Evolutionary conservation across 2,329 filamentous ascomycete species (phyloP).

Genomic region (Apiospora hydei): DNA sequence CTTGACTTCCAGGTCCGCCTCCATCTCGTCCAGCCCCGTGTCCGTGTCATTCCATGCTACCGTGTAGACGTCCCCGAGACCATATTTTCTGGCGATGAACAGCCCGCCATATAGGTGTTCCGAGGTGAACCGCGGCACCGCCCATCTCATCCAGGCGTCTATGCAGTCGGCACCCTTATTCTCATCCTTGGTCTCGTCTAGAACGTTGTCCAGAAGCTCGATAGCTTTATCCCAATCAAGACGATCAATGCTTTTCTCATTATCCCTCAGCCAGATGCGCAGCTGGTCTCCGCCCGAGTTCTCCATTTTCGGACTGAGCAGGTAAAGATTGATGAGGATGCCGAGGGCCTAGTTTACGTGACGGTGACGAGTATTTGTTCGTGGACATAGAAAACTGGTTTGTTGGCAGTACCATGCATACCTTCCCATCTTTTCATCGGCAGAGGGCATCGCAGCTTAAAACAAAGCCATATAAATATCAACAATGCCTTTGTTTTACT

Average conservation of each 20-base stretch:
- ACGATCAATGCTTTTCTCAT: too few relatives aligned
- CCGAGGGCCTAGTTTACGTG: neutral
- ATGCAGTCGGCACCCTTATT: neutral
- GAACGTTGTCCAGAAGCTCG: neutral
- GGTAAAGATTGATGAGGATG: neutral
- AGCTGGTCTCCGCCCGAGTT: neutral
- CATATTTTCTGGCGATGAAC: neutral
- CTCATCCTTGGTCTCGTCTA: neutral
- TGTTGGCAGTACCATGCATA: neutral
- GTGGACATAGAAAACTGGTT: neutral
- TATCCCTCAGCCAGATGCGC: constrained; percentile 2
- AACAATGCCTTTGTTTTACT: constrained; percentile 10
- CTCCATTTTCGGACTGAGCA: neutral
- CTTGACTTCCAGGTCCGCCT: neutral
- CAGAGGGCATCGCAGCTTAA: neutral
- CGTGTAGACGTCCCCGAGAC: constrained; percentile 1
- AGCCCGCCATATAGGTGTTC: neutral
- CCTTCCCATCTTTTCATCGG: too few relatives aligned
- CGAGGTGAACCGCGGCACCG: neutral
- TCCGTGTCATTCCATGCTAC: neutral
- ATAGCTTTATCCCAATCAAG: neutral
- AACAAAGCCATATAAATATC: neutral
- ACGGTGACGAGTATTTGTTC: neutral
- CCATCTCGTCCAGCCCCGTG: neutral
- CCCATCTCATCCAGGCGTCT: constrained; percentile 16